Base-by-base conservation (phyloP, 1,284 basidiomycete genomes). In the Xerocomus nothofagi region DNA sequence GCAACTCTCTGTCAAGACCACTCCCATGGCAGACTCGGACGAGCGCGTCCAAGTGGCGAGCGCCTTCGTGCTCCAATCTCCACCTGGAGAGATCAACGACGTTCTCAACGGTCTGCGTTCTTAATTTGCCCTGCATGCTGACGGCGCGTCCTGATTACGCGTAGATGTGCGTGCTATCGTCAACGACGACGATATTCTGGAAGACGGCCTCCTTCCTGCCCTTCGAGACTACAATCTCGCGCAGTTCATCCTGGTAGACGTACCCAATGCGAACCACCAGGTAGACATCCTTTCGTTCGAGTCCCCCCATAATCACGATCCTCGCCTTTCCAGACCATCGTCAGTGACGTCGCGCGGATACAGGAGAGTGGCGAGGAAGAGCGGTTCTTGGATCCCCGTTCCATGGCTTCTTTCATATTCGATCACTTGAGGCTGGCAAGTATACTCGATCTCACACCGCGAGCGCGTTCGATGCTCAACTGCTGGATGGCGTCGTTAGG, bases 61-160 rank as follows among this genome's bases (percentile, higher is more conserved):
- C 15, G 75, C 75, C 44, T 92, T 97, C 61, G 76, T 98, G 29
- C 77, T 91, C 2, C 93, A 96, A 68, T 84, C 91, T 1, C 94
- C 94, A 12, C 94, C 94, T 0, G 94, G 94, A 46, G 91, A 98
- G 73, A 93, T 96, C 60, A 96, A 95, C 67, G 93, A 96, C 72
- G 92, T 96, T 23, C 78, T 96, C 51, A 93, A 91, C 63, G 92
- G 90, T 90, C 56, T 60, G 71, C 18, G 46, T 31, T 15, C 11
- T 34, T 26, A 33, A 41, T 31, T 2, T 34, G n/a, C n/a, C 21
- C 49, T 18, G 6, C 32, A 4, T 6, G 26, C 39, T 56, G 0
- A 57, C 38, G 18, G 17, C 33, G n/a, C 18, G 23, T 8, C 27
- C 56, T 37, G 43, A 51, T 36, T 23, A 44, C 42, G 32, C 49